phyloP scores from a whole-genome alignment of 2,329 filamentous ascomycete genomes.

The Cladosporium sp. region DNA sequence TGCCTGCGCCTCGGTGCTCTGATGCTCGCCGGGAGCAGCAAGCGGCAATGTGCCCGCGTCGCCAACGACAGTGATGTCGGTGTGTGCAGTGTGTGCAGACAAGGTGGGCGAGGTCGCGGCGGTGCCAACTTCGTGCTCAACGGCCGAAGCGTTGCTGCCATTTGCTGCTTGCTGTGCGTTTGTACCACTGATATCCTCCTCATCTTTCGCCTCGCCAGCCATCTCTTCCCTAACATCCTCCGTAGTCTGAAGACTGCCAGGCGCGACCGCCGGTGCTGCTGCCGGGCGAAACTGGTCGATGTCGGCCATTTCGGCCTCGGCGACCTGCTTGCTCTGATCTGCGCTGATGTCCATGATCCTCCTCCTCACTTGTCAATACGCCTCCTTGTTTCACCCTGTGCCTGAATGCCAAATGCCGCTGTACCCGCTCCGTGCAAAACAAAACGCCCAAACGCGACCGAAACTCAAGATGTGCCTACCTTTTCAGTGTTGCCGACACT shows the following conservation, averaged over 20 bases:
- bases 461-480: conserved; percentile 3
- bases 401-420: too few species aligned
- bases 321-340: conserved; percentile 6
- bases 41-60: conserved; percentile 7
- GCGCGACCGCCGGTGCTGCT: background rate
- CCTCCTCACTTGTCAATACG: background rate
- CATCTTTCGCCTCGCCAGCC: conserved; percentile 27
- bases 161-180: conserved; percentile 1
- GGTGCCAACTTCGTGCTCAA: conserved; percentile 3
- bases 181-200: conserved; percentile 30
- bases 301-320: conserved; percentile 11
- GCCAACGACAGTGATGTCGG: background rate
- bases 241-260: conserved; percentile 8
- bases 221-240: conserved; percentile 23
- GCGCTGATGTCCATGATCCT: conserved; percentile 6
- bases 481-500: background rate
- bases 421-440: background rate
- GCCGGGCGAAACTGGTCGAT: conserved; percentile 8
- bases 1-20: background rate
- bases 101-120: background rate
- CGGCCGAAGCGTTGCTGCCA: conserved; percentile 3
- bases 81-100: background rate
- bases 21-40: conserved; percentile 3
- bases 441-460: too few species aligned
- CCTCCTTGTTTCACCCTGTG: too few species aligned